Evolutionary conservation across 1,284 basidiomycete genomes (phyloP), one percentile per base, ranked within the genome.

Genomic region (Sanguinoderma infundibulare): DNA sequence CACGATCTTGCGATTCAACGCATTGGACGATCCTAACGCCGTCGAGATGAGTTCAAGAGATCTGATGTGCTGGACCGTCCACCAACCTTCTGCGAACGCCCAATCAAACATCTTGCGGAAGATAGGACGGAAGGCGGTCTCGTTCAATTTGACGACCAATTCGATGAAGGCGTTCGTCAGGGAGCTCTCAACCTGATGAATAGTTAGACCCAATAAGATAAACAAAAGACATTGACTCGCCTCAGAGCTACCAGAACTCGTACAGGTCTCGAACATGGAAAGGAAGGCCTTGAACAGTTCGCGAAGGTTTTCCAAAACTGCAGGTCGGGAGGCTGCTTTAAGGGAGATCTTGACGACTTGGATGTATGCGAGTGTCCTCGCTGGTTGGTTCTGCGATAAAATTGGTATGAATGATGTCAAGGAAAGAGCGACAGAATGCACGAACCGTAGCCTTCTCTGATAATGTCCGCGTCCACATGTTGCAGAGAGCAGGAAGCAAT

Each of bases 61-160:
- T 4, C 10, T 7, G 26, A 24, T 30, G 46, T 7, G 17, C 20
- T 17, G 40, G 44, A 32, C 24, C 17, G 9, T 26, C 2, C 12
- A 51, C 53, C 10, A 17, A 57, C 52, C 58, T 87, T 82, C 80
- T 1, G 79, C 82, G 65, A 96, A 96, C 0, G 95, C 95, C 97
- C 98, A 99, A 74, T 99, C 97, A 72, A 94, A 96, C 66, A 96
- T 78, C 63, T 90, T 89, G 62, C 96, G 87, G 82, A 98, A 98
- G 20, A 98, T 79, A 2, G 97, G 97, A 67, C 89, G 88, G 88
- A 99, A 98, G 0, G 91, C 85, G 0, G 89, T 86, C 72, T 99
- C 98, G 71, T 97, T 98, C 55, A 99, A 83, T 77, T 98, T 98
- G 64, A 95, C 87, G 10, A 96, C 93, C 17, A 98, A 80, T 72